Conservation (phyloP, 2,329 filamentous ascomycete species). For the Nannizzia gypsea region DNA sequence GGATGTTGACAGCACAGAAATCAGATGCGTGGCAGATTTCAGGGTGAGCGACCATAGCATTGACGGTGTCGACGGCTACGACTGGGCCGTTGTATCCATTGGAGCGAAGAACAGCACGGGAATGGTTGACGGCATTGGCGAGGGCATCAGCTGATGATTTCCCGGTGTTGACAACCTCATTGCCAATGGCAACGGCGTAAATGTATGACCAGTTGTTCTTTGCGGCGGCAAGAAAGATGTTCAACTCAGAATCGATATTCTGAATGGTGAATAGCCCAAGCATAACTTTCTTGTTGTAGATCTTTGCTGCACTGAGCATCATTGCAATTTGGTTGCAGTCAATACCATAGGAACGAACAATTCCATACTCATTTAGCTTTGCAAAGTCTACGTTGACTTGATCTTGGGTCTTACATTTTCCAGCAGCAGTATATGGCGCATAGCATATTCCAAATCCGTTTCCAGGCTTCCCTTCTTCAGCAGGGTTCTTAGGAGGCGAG, state of each 20-base stretch:
- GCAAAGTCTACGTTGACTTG: conserved; percentile 56
- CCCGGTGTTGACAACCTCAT: conserved; percentile 63
- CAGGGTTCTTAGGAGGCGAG: not conserved
- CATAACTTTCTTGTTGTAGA: conserved; percentile 58
- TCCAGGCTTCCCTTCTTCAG: not conserved
- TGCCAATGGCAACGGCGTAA: conserved; percentile 64
- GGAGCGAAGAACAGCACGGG: conserved; percentile 45
- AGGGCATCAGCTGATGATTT: conserved; percentile 37
- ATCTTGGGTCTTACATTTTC: conserved; percentile 53
- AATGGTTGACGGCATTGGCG: conserved; percentile 41
- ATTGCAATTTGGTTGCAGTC: conserved; percentile 62
- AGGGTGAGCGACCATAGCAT: conserved; percentile 53
- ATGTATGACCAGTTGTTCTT: conserved; percentile 55
- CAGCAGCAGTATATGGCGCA: conserved; percentile 45
- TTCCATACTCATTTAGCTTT: conserved; percentile 45
- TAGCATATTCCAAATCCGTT: conserved; percentile 43
- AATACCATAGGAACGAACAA: conserved; percentile 66
- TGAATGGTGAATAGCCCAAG: conserved; percentile 59
- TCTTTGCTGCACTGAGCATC: conserved; percentile 51
- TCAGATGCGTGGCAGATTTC: conserved; percentile 61
- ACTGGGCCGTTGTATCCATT: conserved; percentile 61
- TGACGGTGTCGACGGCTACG: conserved; percentile 69
- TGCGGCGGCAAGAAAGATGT: conserved; percentile 49
- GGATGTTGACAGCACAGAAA: conserved; percentile 69
- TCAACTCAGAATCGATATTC: conserved; percentile 45